Conservation (phyloP, 805 yeast genomes). For the Pichia occidentalis region DNA sequence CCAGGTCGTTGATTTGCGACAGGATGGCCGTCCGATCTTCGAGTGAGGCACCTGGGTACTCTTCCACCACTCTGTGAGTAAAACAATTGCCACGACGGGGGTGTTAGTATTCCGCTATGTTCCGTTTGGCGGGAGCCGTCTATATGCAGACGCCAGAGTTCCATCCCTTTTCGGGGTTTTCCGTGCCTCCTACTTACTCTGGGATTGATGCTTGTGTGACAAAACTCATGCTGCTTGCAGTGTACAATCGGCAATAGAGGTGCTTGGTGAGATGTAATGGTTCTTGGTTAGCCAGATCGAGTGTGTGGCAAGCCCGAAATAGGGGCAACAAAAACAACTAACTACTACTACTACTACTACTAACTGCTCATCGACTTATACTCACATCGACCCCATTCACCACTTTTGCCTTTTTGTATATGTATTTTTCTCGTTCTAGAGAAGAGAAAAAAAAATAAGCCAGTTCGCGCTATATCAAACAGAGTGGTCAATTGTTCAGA, state of each 20-base stretch:
- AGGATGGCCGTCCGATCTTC: conserved; percentile 59
- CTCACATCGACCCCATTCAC: too few relatives aligned
- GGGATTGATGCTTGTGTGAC: conserved; percentile 59
- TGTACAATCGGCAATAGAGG: not conserved
- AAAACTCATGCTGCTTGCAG: conserved; percentile 9
- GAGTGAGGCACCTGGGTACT: conserved; percentile 42
- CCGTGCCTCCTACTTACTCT: conserved; percentile 35
- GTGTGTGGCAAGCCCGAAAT: too few relatives aligned
- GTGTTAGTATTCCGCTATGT: not conserved
- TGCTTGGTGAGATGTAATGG: too few relatives aligned
- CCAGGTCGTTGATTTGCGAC: conserved; percentile 55
- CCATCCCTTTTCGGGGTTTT: not conserved
- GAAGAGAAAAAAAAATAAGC: too few relatives aligned
- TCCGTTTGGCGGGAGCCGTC: not conserved
- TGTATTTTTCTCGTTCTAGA: too few relatives aligned
- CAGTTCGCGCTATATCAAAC: too few relatives aligned
- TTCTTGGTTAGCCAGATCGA: too few relatives aligned
- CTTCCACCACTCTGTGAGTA: conserved; percentile 44
- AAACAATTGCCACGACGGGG: not conserved
- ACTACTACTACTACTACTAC: too few relatives aligned
- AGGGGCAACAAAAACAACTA: too few relatives aligned
- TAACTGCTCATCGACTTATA: too few relatives aligned
- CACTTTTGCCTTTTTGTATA: too few relatives aligned
- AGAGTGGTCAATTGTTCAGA: too few relatives aligned
- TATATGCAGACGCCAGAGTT: not conserved